Evolutionary conservation across 257 asterid species (phyloP).

Genomic region (Plantago major): DNA sequence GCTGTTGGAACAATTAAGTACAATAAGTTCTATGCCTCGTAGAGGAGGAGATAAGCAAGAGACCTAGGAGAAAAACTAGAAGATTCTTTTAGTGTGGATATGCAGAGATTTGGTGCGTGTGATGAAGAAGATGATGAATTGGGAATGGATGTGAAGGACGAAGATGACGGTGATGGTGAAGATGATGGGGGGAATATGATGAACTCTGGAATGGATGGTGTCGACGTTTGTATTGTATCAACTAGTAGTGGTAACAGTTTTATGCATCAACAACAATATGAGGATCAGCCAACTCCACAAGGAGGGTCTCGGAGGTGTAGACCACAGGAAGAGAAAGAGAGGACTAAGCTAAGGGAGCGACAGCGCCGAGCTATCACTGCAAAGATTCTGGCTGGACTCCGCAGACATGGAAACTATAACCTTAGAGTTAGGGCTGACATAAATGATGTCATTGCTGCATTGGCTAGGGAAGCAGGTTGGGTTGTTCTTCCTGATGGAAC

Average conservation of each 20-base stretch:
- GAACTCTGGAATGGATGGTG: slow-evolving; percentile 36
- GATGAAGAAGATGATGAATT: slow-evolving; percentile 94
- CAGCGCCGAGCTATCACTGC: slow-evolving; percentile 98
- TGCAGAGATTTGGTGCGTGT: slow-evolving; percentile 67
- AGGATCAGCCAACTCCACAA: slow-evolving; percentile 68
- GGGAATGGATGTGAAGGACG: slow-evolving; percentile 95
- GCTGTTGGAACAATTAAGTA: background rate
- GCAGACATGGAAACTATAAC: slow-evolving; percentile 93
- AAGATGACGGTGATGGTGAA: slow-evolving; percentile 72
- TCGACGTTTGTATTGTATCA: slow-evolving; percentile 54
- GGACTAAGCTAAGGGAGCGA: slow-evolving; percentile 92
- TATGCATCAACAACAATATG: slow-evolving; percentile 59
- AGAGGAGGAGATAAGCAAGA: slow-evolving; percentile 23
- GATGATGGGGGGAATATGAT: slow-evolving; percentile 60
- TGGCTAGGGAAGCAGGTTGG: slow-evolving; percentile 99
- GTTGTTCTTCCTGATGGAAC: slow-evolving; percentile 99
- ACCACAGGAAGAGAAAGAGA: slow-evolving; percentile 96
- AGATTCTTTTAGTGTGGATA: slow-evolving; percentile 50
- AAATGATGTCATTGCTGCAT: slow-evolving; percentile 93
- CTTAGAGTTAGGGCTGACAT: slow-evolving; percentile 98
- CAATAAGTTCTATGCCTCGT: slow-evolving; percentile 19
- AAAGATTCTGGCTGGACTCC: slow-evolving; percentile 93
- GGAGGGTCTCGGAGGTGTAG: slow-evolving; percentile 82
- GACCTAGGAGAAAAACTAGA: slow-evolving; percentile 17
- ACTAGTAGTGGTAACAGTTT: slow-evolving; percentile 44